Base-by-base conservation (phyloP, 441 rosid genomes). In the Mallotus repandus region DNA sequence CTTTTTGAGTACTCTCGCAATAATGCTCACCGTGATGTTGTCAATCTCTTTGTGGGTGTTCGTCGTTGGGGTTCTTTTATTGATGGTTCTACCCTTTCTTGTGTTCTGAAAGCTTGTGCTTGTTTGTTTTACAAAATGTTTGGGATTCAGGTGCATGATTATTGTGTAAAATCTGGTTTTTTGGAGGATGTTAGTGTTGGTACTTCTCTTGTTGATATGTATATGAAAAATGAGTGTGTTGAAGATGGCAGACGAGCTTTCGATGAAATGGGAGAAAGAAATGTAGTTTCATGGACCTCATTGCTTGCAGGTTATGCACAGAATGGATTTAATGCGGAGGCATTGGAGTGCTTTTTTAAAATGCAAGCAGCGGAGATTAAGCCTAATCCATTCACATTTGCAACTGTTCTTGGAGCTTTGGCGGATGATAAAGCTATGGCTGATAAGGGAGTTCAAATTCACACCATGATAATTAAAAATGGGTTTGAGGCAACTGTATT, bases 211-310 rank as follows among this genome's bases (percentile, higher is more conserved):
- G 85, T 89, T 73, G 95, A 92, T 75, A 83, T 87, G 82, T 90
- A 92, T 76, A 84, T 90, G 86, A 94, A 89, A 78, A 84, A 77
- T 18, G 81, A 78, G 73, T 78, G 81, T 49, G 62, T 88, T 54
- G 81, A 64, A 7, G 84, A 87, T 74, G 97, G 94, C 43, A 89
- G 80, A 76, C 82, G 71, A 74, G 85, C 85, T 15, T 92, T 94
- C 65, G 87, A 86, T 53, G 70, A 80, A 74, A 86, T 92, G 80
- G 70, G 45, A 29, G 74, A 74, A 69, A 86, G 82, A 74, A 93
- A 89, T 74, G 88, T 89, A 3, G 92, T 90, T 62, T 94, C 97
- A 7, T 92, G 98, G 98, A 92, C 91, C 60, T 89, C 91, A 67
- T 82, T 92, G 84, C 86, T 94, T 70, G 83, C 88, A 58, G 97